phyloP scores from a whole-genome alignment of 805 yeast genomes.

The Starmerella lactis-condensi region DNA sequence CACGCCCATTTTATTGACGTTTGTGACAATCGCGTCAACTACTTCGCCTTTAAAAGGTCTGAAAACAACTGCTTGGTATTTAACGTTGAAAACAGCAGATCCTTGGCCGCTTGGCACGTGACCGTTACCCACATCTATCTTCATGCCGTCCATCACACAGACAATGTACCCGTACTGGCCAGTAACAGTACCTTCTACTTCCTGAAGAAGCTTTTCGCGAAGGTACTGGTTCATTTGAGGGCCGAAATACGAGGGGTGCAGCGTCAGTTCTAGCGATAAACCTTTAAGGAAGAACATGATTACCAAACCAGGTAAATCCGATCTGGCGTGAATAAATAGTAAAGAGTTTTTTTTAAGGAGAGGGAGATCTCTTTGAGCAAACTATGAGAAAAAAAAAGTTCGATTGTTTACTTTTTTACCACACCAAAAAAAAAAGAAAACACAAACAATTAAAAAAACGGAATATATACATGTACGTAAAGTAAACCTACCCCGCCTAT shows the following conservation, averaged over 20 bases:
- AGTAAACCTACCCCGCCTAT: too few species aligned
- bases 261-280: slow-evolving; percentile 72
- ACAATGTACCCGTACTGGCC: slow-evolving; percentile 97
- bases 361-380: too few species aligned
- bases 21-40: slow-evolving; percentile 88
- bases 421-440: too few species aligned
- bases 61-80: slow-evolving; percentile 93
- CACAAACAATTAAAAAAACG: too few species aligned
- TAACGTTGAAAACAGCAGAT: slow-evolving; percentile 88
- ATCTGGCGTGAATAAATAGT: background rate
- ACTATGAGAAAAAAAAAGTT: too few species aligned
- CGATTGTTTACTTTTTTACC: too few species aligned
- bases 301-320: background rate
- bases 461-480: too few species aligned
- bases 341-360: too few species aligned
- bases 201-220: slow-evolving; percentile 74
- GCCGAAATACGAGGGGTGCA: slow-evolving; percentile 94
- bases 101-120: slow-evolving; percentile 80
- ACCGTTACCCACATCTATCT: slow-evolving; percentile 89
- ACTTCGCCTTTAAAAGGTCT: slow-evolving; percentile 98
- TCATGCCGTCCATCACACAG: slow-evolving; percentile 86
- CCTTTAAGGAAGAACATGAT: slow-evolving; percentile 39
- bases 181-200: slow-evolving; percentile 96
- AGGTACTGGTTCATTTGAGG: slow-evolving; percentile 92
- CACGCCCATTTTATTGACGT: slow-evolving; percentile 86